These are phyloP conservation scores for Leishmania arabica DNA, from an alignment of 208 protist genomes.

Conservation along the genomic window DNA sequence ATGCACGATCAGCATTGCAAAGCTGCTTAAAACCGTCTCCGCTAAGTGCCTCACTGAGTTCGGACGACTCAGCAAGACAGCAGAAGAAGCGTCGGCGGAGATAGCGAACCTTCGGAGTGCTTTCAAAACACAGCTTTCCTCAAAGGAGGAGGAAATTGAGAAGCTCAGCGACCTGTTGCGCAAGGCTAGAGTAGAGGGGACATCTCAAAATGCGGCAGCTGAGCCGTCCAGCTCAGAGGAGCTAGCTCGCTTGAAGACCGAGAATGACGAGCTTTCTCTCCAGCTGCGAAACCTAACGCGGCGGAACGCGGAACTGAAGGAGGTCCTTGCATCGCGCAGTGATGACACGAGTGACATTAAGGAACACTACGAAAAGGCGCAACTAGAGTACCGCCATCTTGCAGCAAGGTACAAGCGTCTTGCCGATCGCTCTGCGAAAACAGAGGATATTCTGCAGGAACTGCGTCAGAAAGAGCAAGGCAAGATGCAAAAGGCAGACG, in stretches of 20 bases:
- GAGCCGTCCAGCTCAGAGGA: constrained; percentile 14
- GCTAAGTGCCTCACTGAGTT: constrained; percentile 43
- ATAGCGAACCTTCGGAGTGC: constrained; percentile 19
- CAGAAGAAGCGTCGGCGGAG: constrained; percentile 14
- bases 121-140: constrained; percentile 18
- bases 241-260: constrained; percentile 28
- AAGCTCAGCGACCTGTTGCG: constrained; percentile 12
- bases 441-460: constrained; percentile 54
- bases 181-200: not conserved
- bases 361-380: constrained; percentile 66
- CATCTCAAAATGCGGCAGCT: constrained; percentile 6
- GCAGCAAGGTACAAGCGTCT: constrained; percentile 58
- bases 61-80: constrained; percentile 27
- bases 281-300: constrained; percentile 36
- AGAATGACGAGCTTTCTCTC: constrained; percentile 46
- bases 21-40: constrained; percentile 64
- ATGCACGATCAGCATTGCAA: constrained; percentile 53
- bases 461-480: constrained; percentile 39
- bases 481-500: constrained; percentile 37
- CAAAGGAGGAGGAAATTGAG: constrained; percentile 30
- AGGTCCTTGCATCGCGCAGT: constrained; percentile 38
- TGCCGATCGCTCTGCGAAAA: constrained; percentile 53
- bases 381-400: constrained; percentile 84
- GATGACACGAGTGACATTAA: constrained; percentile 44
- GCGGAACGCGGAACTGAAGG: constrained; percentile 49